phyloP scores from a whole-genome alignment of 2,329 filamentous ascomycete species.

The Diaporthe sp. region DNA sequence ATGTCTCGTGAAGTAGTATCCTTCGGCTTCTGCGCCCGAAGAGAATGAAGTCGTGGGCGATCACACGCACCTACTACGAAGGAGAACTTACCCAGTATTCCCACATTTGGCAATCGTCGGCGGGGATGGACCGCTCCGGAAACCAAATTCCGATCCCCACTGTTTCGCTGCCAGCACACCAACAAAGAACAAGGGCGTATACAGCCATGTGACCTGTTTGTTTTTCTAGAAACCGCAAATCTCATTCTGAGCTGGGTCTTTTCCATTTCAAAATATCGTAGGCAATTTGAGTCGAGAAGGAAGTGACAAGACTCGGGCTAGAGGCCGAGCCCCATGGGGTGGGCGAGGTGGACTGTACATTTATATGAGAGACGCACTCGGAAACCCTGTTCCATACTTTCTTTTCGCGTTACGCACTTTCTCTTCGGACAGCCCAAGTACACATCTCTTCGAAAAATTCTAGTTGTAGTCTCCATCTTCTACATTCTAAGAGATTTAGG shows the following conservation, averaged over 20 bases:
- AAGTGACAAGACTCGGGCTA: too few species aligned
- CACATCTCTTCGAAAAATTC: too few species aligned
- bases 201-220: background rate
- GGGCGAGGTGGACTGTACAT: too few species aligned
- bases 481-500: too few species aligned
- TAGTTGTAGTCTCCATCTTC: too few species aligned
- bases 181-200: background rate
- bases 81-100: background rate
- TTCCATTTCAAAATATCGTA: background rate
- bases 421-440: too few species aligned
- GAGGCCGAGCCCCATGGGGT: background rate
- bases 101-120: conserved; percentile 5
- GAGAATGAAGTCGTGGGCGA: background rate
- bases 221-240: background rate
- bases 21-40: background rate
- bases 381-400: too few species aligned
- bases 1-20: background rate
- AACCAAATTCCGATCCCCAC: background rate
- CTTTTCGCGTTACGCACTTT: too few species aligned
- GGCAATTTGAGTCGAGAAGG: background rate
- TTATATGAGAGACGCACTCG: too few species aligned
- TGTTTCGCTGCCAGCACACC: background rate
- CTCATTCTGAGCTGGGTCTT: background rate
- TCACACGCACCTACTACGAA: background rate
- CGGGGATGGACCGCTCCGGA: background rate